Conservation (phyloP, 345 rosid species). For the Rubroshorea leprosula region DNA sequence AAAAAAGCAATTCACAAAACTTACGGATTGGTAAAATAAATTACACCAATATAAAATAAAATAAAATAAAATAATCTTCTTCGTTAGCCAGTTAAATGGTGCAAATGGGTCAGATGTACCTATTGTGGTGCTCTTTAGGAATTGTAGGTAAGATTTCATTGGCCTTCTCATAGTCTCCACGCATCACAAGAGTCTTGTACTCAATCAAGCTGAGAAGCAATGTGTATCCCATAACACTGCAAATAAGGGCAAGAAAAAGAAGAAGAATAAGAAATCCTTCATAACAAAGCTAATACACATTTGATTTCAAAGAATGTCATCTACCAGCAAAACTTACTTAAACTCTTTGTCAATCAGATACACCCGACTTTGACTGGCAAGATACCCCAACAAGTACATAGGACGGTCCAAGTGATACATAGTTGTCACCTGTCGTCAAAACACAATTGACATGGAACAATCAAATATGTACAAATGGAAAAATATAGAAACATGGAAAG, state of each 20-base stretch:
- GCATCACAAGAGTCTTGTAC: conserved; percentile 96
- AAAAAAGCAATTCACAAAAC: too few relatives aligned
- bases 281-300: neutral
- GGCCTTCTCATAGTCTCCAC: conserved; percentile 82
- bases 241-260: conserved; percentile 4
- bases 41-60: neutral
- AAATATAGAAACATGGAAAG: neutral
- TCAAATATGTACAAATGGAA: neutral
- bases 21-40: too few relatives aligned
- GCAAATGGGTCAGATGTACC: conserved; percentile 27
- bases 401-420: conserved; percentile 99
- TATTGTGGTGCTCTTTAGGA: conserved; percentile 81
- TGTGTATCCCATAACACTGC: conserved; percentile 83
- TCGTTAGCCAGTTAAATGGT: neutral
- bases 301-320: conserved; percentile 10
- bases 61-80: neutral
- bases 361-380: conserved; percentile 95
- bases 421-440: conserved; percentile 66
- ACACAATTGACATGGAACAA: neutral
- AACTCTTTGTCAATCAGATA: conserved; percentile 97
- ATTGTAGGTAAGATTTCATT: conserved; percentile 74
- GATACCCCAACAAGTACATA: conserved; percentile 97
- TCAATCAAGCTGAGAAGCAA: conserved; percentile 83
- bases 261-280: neutral
- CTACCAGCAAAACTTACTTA: conserved; percentile 51